phyloP scores from a whole-genome alignment of 176 grass and related monocot genomes.

The Ampelocalamus luodianensis region DNA sequence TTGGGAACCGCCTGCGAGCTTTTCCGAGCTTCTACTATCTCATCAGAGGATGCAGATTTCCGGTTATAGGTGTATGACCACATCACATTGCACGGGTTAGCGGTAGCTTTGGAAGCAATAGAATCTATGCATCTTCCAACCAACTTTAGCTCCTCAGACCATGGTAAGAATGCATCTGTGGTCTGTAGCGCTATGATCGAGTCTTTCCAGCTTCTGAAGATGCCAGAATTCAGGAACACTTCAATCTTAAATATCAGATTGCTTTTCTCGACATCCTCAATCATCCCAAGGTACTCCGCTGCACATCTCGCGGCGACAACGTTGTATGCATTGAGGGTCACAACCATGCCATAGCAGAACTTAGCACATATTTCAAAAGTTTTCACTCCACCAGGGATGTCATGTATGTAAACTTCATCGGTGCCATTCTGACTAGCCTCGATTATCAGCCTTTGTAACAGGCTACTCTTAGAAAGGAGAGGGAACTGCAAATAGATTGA shows the following conservation, averaged over 20 bases:
- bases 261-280: conserved; percentile 78
- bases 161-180: conserved; percentile 62
- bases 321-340: conserved; percentile 86
- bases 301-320: conserved; percentile 68
- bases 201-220: conserved; percentile 86
- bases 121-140: conserved; percentile 80
- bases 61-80: conserved; percentile 81
- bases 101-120: conserved; percentile 73
- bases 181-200: conserved; percentile 77
- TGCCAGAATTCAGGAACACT: conserved; percentile 74
- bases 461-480: conserved; percentile 79
- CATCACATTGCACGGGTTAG: conserved; percentile 56
- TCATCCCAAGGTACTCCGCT: conserved; percentile 90
- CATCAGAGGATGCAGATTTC: conserved; percentile 62
- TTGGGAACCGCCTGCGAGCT: conserved; percentile 43
- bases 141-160: conserved; percentile 78
- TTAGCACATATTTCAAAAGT: conserved; percentile 84
- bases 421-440: conserved; percentile 59
- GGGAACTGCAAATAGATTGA: conserved; percentile 67
- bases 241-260: conserved; percentile 83
- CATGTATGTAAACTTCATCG: conserved; percentile 61
- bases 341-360: conserved; percentile 93
- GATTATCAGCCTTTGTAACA: conserved; percentile 67
- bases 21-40: conserved; percentile 69
- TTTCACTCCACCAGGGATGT: conserved; percentile 74